These are phyloP conservation scores for Lonicera japonica DNA, from an alignment of 129 eudicot genomes.

Conservation along the genomic window DNA sequence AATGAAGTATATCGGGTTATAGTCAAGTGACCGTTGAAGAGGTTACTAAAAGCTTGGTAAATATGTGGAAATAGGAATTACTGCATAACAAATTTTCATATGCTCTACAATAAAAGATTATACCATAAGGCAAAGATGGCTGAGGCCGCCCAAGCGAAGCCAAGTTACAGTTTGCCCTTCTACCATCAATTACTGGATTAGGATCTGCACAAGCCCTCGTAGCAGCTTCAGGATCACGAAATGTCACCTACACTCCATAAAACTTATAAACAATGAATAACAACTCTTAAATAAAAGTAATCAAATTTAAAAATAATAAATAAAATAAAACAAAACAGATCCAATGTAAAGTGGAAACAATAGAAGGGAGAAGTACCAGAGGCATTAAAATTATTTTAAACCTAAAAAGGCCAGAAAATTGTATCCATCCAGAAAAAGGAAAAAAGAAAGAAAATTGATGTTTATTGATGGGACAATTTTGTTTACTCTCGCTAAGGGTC, in stretches of 20 bases:
- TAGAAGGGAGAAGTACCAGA: neutral
- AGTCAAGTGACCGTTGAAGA: neutral
- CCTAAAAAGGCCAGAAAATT: neutral
- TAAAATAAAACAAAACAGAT: too few species aligned
- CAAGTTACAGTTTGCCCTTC: conserved; percentile 55
- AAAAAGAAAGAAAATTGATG: neutral
- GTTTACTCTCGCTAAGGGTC: neutral
- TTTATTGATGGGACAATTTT: neutral
- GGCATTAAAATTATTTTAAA: conserved; percentile 1
- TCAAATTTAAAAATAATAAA: conserved; percentile 8
- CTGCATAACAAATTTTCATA: neutral
- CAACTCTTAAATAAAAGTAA: conserved; percentile 1
- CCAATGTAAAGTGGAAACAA: too few species aligned
- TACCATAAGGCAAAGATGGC: conserved; percentile 41
- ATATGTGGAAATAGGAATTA: neutral
- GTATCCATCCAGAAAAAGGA: neutral
- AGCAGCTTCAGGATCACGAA: conserved; percentile 57
- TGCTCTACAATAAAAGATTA: conserved; percentile 1
- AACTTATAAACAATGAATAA: neutral
- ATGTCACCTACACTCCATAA: conserved; percentile 42
- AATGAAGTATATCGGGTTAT: neutral
- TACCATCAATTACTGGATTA: conserved; percentile 55
- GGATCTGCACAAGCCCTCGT: conserved; percentile 54
- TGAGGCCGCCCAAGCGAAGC: conserved; percentile 65
- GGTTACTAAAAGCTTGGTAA: neutral